A percentile compares a stretch with the other conserved stretches of the same genome.
phyloP scores from a whole-genome alignment of 768 basidiomycete species.

The Boletus eberwhitei region DNA sequence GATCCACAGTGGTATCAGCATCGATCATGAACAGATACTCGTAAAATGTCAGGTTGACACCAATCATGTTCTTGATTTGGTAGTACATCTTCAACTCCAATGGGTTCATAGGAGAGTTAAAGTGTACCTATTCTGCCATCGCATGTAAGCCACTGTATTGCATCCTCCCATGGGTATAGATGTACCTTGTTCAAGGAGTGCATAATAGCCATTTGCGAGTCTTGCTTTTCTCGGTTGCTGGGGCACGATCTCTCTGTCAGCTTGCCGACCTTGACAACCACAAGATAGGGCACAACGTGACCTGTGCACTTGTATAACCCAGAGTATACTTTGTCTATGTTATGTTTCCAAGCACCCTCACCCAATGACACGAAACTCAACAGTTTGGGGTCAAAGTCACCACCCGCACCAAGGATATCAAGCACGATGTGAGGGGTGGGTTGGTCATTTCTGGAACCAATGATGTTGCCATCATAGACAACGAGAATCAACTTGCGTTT shows the following conservation, averaged over 20 bases:
- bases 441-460: constrained; percentile 93
- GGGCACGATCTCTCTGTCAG: constrained; percentile 90
- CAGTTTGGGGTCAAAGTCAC: constrained; percentile 91
- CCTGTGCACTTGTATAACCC: constrained; percentile 92
- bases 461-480: constrained; percentile 97
- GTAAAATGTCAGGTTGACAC: constrained; percentile 98
- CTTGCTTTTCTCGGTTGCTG: constrained; percentile 97
- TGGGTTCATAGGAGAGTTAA: constrained; percentile 94
- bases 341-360: constrained; percentile 93
- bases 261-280: constrained; percentile 91
- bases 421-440: constrained; percentile 95
- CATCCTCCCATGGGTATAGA: not conserved
- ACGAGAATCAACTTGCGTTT: constrained; percentile 92
- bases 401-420: constrained; percentile 92
- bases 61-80: constrained; percentile 99
- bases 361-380: constrained; percentile 92
- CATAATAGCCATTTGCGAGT: constrained; percentile 95
- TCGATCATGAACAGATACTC: constrained; percentile 93
- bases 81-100: constrained; percentile 98
- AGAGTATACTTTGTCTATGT: constrained; percentile 97
- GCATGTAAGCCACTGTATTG: not conserved
- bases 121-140: constrained; percentile 69
- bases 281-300: constrained; percentile 94
- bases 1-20: constrained; percentile 92
- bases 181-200: constrained; percentile 94